These are phyloP conservation scores for Scedosporium minutisporum DNA, from an alignment of 2,329 filamentous ascomycete genomes.

Conservation along the genomic window DNA sequence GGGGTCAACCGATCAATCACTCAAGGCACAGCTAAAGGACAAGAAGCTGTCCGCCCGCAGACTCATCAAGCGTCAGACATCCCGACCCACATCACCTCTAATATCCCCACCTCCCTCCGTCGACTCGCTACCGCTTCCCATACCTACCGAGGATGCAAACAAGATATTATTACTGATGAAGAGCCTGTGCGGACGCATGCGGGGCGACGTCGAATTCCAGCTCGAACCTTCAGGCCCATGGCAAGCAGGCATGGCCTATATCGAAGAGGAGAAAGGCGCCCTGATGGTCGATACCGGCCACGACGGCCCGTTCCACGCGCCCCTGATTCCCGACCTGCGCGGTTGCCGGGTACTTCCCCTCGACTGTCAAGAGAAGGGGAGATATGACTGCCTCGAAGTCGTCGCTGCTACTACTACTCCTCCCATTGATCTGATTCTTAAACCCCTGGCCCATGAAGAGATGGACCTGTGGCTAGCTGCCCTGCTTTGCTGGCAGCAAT, in stretches of 20 bases:
- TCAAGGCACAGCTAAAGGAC: constrained; percentile 18
- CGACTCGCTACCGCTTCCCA: constrained; percentile 49
- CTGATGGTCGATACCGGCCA: constrained; percentile 67
- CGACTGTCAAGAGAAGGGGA: constrained; percentile 31
- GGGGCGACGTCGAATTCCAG: constrained; percentile 66
- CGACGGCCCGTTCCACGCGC: constrained; percentile 52
- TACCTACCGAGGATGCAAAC: constrained; percentile 58
- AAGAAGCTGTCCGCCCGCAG: constrained; percentile 40
- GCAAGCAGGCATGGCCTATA: constrained; percentile 64
- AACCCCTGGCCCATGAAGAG: constrained; percentile 54
- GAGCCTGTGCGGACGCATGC: constrained; percentile 68
- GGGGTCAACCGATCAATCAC: constrained; percentile 12
- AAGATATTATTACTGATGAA: constrained; percentile 70
- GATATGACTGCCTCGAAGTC: constrained; percentile 42
- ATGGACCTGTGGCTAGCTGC: constrained; percentile 74
- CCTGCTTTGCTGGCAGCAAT: constrained; percentile 71
- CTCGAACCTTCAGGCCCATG: constrained; percentile 51
- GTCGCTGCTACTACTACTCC: constrained; percentile 25
- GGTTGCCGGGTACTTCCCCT: constrained; percentile 60
- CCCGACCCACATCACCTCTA: constrained; percentile 49
- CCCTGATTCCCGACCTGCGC: constrained; percentile 62
- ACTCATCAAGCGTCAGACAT: constrained; percentile 44
- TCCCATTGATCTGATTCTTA: constrained; percentile 52
- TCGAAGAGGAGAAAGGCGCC: constrained; percentile 65
- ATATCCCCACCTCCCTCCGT: constrained; percentile 45